These are phyloP conservation scores for Angomonas ambiguus DNA, from an alignment of 208 protist species.

Conservation along the genomic window DNA sequence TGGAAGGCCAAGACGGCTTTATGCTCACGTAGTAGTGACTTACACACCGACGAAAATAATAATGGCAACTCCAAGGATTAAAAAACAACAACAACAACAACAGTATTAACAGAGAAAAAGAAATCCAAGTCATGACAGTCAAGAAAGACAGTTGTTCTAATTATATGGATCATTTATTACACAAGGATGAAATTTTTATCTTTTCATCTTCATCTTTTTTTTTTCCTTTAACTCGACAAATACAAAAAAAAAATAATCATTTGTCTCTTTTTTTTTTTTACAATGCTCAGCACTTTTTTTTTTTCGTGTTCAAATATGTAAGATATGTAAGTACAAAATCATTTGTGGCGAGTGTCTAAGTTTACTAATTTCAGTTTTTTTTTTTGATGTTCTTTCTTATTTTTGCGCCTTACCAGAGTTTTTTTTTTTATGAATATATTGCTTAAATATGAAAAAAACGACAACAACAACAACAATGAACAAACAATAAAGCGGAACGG, in stretches of 20 bases:
- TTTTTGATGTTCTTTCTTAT: too few relatives aligned
- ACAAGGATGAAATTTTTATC: conserved; percentile 3
- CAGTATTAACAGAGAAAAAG: neutral
- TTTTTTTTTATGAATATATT: too few relatives aligned
- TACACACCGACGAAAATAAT: too few relatives aligned
- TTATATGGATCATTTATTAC: neutral
- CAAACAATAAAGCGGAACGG: too few relatives aligned
- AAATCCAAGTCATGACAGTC: too few relatives aligned
- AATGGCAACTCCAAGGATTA: neutral
- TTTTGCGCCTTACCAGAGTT: too few relatives aligned
- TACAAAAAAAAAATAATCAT: neutral
- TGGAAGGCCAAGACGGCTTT: conserved; percentile 72
- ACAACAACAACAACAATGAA: neutral
- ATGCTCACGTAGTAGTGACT: conserved; percentile 40
- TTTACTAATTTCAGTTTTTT: neutral
- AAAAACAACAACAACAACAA: neutral
- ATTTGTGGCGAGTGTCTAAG: too few relatives aligned
- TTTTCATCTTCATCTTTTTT: conserved; percentile 18
- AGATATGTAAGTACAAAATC: too few relatives aligned
- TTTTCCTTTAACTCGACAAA: conserved; percentile 4
- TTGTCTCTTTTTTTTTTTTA: conserved; percentile 11
- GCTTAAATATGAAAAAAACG: too few relatives aligned
- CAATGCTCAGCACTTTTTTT: conserved; percentile 7
- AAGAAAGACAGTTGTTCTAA: conserved; percentile 9
- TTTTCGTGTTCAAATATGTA: too few relatives aligned